Evolutionary conservation across 805 yeast species (phyloP).

Genomic region (Kodamaea neixiangensis): DNA sequence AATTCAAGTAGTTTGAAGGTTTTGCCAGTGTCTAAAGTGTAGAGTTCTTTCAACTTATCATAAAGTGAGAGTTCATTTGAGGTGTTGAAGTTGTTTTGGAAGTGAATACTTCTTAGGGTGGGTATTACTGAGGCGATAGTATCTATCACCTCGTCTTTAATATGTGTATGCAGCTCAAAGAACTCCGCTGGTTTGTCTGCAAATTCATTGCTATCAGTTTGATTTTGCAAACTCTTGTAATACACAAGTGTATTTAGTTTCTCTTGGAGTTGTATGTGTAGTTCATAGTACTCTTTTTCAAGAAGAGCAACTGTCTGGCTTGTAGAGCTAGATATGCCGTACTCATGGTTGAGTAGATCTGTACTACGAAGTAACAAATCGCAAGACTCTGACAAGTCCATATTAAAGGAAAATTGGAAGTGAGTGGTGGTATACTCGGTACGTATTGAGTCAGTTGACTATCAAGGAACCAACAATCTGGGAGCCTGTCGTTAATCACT

Average conservation of each 20-base stretch:
- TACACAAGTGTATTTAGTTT: constrained; percentile 32
- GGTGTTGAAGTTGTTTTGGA: background rate
- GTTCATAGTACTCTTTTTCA: constrained; percentile 28
- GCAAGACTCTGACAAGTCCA: constrained; percentile 21
- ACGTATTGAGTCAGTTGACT: background rate
- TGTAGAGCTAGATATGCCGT: constrained; percentile 30
- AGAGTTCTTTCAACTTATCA: constrained; percentile 2
- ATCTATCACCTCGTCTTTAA: constrained; percentile 5
- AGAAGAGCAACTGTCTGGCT: constrained; percentile 15
- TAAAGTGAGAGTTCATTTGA: background rate
- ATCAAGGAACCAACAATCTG: background rate
- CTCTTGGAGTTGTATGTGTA: constrained; percentile 24
- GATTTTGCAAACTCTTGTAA: constrained; percentile 24
- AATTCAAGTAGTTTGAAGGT: background rate
- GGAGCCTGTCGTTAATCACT: background rate
- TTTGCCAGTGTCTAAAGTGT: constrained; percentile 5
- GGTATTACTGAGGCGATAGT: constrained; percentile 9
- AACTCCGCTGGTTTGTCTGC: constrained; percentile 1
- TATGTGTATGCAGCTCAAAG: constrained; percentile 1
- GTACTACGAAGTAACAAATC: constrained; percentile 24
- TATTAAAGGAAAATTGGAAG: too few relatives aligned
- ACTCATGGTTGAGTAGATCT: constrained; percentile 30
- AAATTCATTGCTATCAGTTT: background rate
- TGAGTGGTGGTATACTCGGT: too few relatives aligned
- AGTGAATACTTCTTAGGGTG: constrained; percentile 8